A percentile compares a stretch with the other conserved stretches of the same genome.
These are phyloP conservation scores for Basidioascus undulatus DNA, from an alignment of 768 basidiomycete species.

Conservation along the genomic window DNA sequence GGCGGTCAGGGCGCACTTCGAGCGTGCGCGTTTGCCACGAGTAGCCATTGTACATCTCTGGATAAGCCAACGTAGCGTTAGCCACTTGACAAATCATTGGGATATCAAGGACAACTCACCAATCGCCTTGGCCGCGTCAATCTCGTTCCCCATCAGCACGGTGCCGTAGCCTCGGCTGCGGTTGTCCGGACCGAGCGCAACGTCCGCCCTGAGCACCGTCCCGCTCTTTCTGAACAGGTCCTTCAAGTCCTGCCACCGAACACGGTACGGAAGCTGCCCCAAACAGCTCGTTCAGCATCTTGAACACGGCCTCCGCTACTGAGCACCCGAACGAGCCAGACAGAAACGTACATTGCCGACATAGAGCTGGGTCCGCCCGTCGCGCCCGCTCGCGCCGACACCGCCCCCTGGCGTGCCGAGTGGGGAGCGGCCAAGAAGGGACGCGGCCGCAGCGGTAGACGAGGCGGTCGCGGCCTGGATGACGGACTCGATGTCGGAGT, in stretches of 20 bases:
- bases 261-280: conserved; percentile 68
- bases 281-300: background rate
- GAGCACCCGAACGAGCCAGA: conserved; percentile 3
- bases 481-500: conserved; percentile 74
- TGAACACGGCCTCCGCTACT: conserved; percentile 4
- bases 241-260: conserved; percentile 97
- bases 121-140: conserved; percentile 81
- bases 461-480: conserved; percentile 69
- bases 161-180: conserved; percentile 81
- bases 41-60: conserved; percentile 83
- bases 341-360: conserved; percentile 60
- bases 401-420: conserved; percentile 19
- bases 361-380: conserved; percentile 85
- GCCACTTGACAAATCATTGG: background rate
- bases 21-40: conserved; percentile 86
- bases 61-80: background rate
- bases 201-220: conserved; percentile 47
- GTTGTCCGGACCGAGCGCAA: conserved; percentile 31
- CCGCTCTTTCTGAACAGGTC: conserved; percentile 91
- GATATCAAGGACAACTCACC: conserved; percentile 13
- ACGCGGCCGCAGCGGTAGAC: conserved; percentile 4
- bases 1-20: conserved; percentile 72
- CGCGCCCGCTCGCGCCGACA: conserved; percentile 17
- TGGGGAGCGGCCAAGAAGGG: background rate
- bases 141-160: conserved; percentile 76